Evolutionary conservation across 768 basidiomycete species (phyloP), one percentile per base, ranked within the genome.

Genomic region (Boletellus ananas): DNA sequence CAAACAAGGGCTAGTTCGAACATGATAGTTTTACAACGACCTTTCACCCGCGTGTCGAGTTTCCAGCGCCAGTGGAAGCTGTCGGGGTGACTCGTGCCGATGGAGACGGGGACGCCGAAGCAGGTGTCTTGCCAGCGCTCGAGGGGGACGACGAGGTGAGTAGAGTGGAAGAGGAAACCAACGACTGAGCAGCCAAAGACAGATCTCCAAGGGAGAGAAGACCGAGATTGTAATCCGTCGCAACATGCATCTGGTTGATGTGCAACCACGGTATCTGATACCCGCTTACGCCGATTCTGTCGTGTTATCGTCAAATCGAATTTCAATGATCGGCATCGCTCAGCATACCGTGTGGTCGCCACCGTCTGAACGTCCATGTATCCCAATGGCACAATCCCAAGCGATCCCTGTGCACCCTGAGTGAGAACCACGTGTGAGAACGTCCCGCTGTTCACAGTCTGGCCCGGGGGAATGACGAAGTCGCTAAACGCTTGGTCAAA

Each of bases 181-280:
- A 57, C 18, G 51, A 42, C 4, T 66, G 23, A 5, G 23, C 23
- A 23, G 23, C 23, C 23, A 23, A 23, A 23, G 4, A n/a, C n/a
- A n/a, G 34, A 50, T 67, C 65, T 14, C 10, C 49, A 1, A 57
- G 39, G 20, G 58, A 64, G 18, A 61, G 18, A 9, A 36, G 14
- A 27, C 50, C 55, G 21, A 55, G 17, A 21, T 58, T 45, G 54
- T 85, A 87, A 9, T 61, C 52, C 27, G 82, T 80, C 13, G 80
- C 75, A 7, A 85, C 82, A 39, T 61, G 57, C 35, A 64, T 66
- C 62, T 85, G 82, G 31, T 70, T 63, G 43, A 86, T 70, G 45
- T 84, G 75, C 52, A 87, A 64, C 83, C 83, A 87, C 11, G 85
- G 85, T 37, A 86, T 63, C 50, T 72, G 69, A 57, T 87, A 87